Evolutionary conservation across 78 protist species (phyloP), one percentile per base, ranked within the genome.

Genomic region (Cavenderia fasciculata): DNA sequence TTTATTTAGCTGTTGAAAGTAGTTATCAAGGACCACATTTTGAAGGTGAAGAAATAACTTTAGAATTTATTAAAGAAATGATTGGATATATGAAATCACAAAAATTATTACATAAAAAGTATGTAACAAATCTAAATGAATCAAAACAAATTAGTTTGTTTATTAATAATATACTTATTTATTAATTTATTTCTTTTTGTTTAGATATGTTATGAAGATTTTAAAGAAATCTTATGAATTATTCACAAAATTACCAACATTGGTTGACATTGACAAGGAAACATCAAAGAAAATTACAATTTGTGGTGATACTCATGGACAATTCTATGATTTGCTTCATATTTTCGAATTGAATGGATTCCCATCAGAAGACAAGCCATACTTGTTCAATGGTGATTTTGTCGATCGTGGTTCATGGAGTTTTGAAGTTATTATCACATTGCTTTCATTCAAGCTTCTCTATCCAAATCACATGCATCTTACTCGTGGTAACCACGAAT

Each of bases 251-350:
- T 56, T 78, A 41, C 95, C 95, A 38, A 57, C 95, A 4, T 92
- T 95, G 31, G 74, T 92, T 2, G 94, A 87, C 18, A 92, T 94
- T 44, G 76, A 71, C 62, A 62, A 90, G 10, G 95, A 92, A 18
- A 92, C 90, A 14, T 85, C 77, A 6, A 76, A 41, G 46, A 43
- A 89, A 27, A 59, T 97, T 61, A 97, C 96, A 18, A 94, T 97
- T 62, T 97, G 98, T 86, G 99, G 99, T 21, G 99, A 97, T 78
- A 92, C 93, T 36, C 99, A 97, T 92, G 99, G 99, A 27, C 99
- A 96, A 86, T 92, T 44, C 82, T 95, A 95, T 74, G 97, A 92
- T 69, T 66, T 97, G n/a, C 33, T 96, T 23, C 79, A 97, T 66
- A 94, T 97, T 43, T 97, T 97, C 56, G 72, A 94, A 31, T 25